Percentiles rank a stretch among this genome's conserved stretches.
Evolutionary conservation across 2,329 filamentous ascomycete species (phyloP).

Genomic region (Colletotrichum echinochloae): DNA sequence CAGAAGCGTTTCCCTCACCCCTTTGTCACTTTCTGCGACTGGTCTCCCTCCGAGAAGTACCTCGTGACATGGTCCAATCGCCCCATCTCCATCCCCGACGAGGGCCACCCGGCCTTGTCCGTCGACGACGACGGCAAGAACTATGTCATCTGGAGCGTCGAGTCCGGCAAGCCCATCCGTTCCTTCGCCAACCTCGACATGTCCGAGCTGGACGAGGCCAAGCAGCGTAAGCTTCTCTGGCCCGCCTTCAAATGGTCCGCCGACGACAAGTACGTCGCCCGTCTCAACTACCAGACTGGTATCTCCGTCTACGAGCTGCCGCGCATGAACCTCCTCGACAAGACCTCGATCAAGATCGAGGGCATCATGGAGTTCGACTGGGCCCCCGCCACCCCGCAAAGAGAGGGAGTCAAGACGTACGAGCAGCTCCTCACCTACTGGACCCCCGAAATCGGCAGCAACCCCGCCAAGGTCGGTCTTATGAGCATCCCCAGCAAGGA

Average conservation of each 20-base stretch:
- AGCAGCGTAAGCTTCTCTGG: conserved; percentile 91
- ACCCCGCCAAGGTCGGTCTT: conserved; percentile 94
- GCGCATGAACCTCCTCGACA: conserved; percentile 89
- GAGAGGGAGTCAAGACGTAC: conserved; percentile 89
- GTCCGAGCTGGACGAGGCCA: conserved; percentile 70
- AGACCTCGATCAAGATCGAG: conserved; percentile 94
- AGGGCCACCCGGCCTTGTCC: conserved; percentile 83
- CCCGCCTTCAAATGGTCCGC: conserved; percentile 99
- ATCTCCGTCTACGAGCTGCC: conserved; percentile 94
- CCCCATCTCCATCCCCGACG: conserved; percentile 91
- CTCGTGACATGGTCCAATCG: conserved; percentile 96
- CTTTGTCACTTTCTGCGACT: conserved; percentile 94
- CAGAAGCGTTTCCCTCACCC: conserved; percentile 95
- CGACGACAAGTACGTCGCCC: conserved; percentile 96
- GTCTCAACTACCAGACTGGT: conserved; percentile 86
- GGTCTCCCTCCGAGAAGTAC: conserved; percentile 93
- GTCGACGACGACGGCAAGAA: conserved; percentile 98
- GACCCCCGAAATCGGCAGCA: conserved; percentile 98
- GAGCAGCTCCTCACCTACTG: conserved; percentile 98
- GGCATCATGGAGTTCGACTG: conserved; percentile 98
- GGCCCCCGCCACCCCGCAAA: conserved; percentile 85
- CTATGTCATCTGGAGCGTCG: conserved; percentile 98
- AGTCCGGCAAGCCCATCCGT: conserved; percentile 87
- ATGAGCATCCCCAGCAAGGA: conserved; percentile 98
- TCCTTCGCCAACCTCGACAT: conserved; percentile 94